phyloP scores from a whole-genome alignment of 2,329 filamentous ascomycete species.

The Daldinia sp. region DNA sequence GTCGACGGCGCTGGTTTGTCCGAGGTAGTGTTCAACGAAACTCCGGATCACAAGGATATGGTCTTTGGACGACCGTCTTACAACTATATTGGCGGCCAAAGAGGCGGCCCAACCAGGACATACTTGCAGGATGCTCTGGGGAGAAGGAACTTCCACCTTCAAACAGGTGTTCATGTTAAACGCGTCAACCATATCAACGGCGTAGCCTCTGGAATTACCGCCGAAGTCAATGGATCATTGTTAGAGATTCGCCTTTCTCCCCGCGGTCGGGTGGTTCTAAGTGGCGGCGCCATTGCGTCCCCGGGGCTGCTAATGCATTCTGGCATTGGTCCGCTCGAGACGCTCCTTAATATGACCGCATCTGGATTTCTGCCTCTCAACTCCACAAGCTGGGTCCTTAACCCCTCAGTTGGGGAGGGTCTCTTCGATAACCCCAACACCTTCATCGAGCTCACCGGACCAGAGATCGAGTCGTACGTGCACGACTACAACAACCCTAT shows the following conservation, averaged over 20 bases:
- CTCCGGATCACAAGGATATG: slow-evolving; percentile 59
- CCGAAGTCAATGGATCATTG: slow-evolving; percentile 50
- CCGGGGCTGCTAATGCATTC: slow-evolving; percentile 55
- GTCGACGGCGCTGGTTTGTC: slow-evolving; percentile 61
- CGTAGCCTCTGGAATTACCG: slow-evolving; percentile 58
- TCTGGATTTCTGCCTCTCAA: slow-evolving; percentile 43
- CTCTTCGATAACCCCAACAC: slow-evolving; percentile 70
- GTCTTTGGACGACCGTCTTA: slow-evolving; percentile 63
- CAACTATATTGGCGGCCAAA: slow-evolving; percentile 62
- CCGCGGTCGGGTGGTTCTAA: slow-evolving; percentile 52
- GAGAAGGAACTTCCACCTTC: slow-evolving; percentile 58
- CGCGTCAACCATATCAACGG: slow-evolving; percentile 57
- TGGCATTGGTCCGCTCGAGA: slow-evolving; percentile 52
- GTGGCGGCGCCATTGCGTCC: slow-evolving; percentile 52
- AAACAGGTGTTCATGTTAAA: slow-evolving; percentile 58
- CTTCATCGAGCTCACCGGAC: slow-evolving; percentile 61
- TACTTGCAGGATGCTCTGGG: slow-evolving; percentile 62
- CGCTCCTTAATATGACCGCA: slow-evolving; percentile 38
- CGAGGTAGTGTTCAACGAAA: slow-evolving; percentile 61
- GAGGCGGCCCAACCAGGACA: slow-evolving; percentile 62
- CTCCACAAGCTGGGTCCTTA: slow-evolving; percentile 61
- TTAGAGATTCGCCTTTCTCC: slow-evolving; percentile 49
- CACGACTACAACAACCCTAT: slow-evolving; percentile 61
- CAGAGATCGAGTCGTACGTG: slow-evolving; percentile 60
- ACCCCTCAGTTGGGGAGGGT: slow-evolving; percentile 61